Conservation (phyloP, 371 early-diverging fungal species). For the Mortierella sp. region DNA sequence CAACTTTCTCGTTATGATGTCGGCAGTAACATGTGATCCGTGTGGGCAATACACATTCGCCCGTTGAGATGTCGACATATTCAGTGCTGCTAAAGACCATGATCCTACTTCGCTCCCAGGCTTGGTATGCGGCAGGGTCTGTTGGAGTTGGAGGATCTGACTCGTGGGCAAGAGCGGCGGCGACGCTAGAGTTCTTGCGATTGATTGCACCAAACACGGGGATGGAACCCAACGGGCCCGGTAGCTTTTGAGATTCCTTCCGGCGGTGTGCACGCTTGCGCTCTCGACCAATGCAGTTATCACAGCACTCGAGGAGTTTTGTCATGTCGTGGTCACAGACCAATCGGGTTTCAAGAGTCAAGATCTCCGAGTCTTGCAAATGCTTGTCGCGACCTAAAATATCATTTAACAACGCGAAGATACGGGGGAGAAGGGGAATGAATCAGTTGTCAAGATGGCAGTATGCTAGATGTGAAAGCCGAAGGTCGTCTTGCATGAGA, state of each 20-base stretch:
- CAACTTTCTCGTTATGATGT: constrained; percentile 78
- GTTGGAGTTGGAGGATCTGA: constrained; percentile 53
- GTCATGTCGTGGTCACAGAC: constrained; percentile 75
- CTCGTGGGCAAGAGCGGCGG: constrained; percentile 22
- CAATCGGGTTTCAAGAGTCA: constrained; percentile 71
- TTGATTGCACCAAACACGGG: constrained; percentile 46
- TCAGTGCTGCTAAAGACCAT: constrained; percentile 57
- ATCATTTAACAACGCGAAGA: background rate
- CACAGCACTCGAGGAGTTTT: constrained; percentile 69
- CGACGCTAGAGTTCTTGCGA: constrained; percentile 21
- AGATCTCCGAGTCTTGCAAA: constrained; percentile 56
- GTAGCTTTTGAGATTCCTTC: constrained; percentile 45
- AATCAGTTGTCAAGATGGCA: background rate
- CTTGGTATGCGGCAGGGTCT: constrained; percentile 39
- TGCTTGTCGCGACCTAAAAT: constrained; percentile 42
- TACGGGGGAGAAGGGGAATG: background rate
- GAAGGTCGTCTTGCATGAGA: too few relatives aligned
- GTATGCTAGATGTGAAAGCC: too few relatives aligned
- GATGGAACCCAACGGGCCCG: constrained; percentile 41
- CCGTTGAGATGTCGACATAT: constrained; percentile 74
- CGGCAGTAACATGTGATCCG: constrained; percentile 87
- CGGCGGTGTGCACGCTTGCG: constrained; percentile 60
- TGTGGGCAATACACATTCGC: constrained; percentile 78
- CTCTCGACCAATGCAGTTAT: constrained; percentile 77
- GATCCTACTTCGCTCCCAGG: constrained; percentile 51